phyloP scores from a whole-genome alignment of 345 rosid genomes.

The Luvunga scandens region DNA sequence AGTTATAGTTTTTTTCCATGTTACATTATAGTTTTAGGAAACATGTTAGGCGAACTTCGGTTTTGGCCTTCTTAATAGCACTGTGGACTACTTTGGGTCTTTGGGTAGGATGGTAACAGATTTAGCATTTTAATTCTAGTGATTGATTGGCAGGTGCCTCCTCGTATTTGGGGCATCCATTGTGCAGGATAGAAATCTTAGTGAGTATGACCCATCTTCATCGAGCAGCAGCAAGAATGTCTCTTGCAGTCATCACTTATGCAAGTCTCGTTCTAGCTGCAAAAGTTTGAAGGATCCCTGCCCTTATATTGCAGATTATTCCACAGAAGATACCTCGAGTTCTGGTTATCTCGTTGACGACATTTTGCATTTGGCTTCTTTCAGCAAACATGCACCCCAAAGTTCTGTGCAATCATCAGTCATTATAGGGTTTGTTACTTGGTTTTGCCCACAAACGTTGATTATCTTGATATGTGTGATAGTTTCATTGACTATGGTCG shows the following conservation, averaged over 20 bases:
- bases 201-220: constrained; percentile 23
- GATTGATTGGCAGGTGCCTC: constrained; percentile 29
- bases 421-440: constrained; percentile 3
- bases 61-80: neutral
- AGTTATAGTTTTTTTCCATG: neutral
- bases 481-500: neutral
- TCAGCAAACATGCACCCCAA: constrained; percentile 5
- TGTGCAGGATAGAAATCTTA: constrained; percentile 32
- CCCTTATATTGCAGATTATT: constrained; percentile 23
- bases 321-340: constrained; percentile 20
- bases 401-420: constrained; percentile 9
- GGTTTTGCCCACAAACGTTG: neutral
- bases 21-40: neutral
- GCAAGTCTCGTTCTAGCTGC: constrained; percentile 21
- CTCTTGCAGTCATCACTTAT: constrained; percentile 26
- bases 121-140: constrained; percentile 17
- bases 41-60: neutral
- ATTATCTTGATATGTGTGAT: neutral
- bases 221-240: constrained; percentile 24
- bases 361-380: constrained; percentile 4
- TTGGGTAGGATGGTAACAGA: neutral
- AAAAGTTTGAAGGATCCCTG: constrained; percentile 26
- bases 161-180: constrained; percentile 29
- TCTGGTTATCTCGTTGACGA: constrained; percentile 24
- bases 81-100: constrained; percentile 7